Conservation (phyloP, 192 early-diverging fungal species). For the Coemansia sp. region DNA sequence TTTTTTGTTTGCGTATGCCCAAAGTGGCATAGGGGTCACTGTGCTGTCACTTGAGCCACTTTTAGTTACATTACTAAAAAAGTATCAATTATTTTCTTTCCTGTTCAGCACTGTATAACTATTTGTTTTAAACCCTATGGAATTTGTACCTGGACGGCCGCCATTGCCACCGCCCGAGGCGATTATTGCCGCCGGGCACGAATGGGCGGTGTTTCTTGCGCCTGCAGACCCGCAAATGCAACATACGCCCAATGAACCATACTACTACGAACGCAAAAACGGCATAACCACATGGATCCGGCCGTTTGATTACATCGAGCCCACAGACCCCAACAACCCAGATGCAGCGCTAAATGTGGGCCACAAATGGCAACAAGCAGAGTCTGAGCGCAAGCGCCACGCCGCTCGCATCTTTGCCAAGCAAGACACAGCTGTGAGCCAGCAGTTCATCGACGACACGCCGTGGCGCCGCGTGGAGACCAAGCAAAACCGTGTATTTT, state of each 20-base stretch:
- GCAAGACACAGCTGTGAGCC: slow-evolving; percentile 18
- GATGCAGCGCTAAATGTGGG: slow-evolving; percentile 13
- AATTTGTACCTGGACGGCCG: background rate
- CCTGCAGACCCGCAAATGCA: slow-evolving; percentile 5
- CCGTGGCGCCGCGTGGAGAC: slow-evolving; percentile 36
- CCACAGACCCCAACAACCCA: background rate
- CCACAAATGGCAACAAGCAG: slow-evolving; percentile 18
- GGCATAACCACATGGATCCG: slow-evolving; percentile 46
- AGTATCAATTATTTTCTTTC: background rate
- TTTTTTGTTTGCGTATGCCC: slow-evolving; percentile 9
- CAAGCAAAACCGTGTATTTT: slow-evolving; percentile 33
- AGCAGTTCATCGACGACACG: background rate
- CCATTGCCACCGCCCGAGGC: slow-evolving; percentile 8
- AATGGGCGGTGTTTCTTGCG: slow-evolving; percentile 47
- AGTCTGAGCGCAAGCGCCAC: slow-evolving; percentile 5
- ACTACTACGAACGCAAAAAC: slow-evolving; percentile 46
- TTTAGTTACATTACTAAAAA: background rate
- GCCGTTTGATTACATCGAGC: slow-evolving; percentile 41
- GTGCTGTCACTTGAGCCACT: background rate
- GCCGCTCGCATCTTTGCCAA: slow-evolving; percentile 11
- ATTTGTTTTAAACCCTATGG: slow-evolving; percentile 1
- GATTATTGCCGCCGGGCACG: slow-evolving; percentile 19
- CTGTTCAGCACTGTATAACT: background rate
- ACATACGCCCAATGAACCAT: slow-evolving; percentile 29
- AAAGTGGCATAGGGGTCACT: slow-evolving; percentile 1